Evolutionary conservation across 305 asterid species (phyloP).

Genomic region (Fraxinus xanthoxyloides): DNA sequence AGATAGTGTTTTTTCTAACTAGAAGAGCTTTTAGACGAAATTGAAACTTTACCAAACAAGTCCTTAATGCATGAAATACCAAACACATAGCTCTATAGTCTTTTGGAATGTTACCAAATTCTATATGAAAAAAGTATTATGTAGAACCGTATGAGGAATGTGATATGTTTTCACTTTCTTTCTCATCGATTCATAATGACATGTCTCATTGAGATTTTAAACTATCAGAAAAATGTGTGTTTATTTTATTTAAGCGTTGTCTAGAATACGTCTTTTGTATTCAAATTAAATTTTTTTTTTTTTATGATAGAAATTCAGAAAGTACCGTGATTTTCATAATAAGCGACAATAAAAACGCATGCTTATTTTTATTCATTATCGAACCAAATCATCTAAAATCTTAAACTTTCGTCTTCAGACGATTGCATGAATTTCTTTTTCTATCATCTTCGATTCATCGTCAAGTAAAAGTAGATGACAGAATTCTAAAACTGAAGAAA

Average conservation of each 20-base stretch:
- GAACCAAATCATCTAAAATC: background rate
- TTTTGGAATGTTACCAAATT: background rate
- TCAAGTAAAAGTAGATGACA: background rate
- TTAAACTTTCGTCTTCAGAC: background rate
- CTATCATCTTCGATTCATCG: background rate
- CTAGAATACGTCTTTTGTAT: background rate
- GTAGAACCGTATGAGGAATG: no score
- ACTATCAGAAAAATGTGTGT: background rate
- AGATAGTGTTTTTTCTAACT: background rate
- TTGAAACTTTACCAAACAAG: no score
- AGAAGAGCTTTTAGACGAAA: background rate
- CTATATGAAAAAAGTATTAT: background rate
- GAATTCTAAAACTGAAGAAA: background rate
- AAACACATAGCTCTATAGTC: background rate
- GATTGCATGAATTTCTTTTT: background rate
- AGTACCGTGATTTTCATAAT: background rate
- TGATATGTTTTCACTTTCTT: no score
- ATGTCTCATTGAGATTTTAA: background rate
- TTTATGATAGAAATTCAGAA: no score
- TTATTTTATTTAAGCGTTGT: background rate
- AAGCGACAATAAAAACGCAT: background rate
- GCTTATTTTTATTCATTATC: background rate
- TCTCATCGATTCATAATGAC: background rate
- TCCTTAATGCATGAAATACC: background rate
- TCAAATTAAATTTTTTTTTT: background rate